Percentiles rank a stretch among this genome's conserved stretches.
Evolutionary conservation across 768 basidiomycete species (phyloP).

Genomic region (Kwoniella shandongensis): DNA sequence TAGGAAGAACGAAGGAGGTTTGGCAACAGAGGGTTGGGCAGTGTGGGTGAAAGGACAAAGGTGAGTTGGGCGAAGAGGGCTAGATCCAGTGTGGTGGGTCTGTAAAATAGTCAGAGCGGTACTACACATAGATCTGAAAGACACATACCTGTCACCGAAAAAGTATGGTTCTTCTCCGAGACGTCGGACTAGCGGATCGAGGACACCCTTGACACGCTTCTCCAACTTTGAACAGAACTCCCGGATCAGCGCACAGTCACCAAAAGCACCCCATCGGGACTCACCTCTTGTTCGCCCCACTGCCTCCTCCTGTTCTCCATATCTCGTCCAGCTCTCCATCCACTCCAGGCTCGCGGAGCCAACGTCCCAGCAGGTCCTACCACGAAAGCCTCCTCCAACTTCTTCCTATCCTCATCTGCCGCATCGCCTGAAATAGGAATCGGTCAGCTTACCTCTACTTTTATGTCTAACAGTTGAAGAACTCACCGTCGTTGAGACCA

Average conservation of each 20-base stretch:
- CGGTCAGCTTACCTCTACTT: no score
- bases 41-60: constrained; percentile 27
- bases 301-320: constrained; percentile 28
- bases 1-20: constrained; percentile 24
- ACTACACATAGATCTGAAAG: not conserved
- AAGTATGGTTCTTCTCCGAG: constrained; percentile 29
- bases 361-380: constrained; percentile 40
- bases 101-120: constrained; percentile 5
- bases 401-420: constrained; percentile 29
- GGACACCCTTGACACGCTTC: constrained; percentile 22
- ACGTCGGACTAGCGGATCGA: constrained; percentile 32
- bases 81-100: constrained; percentile 34
- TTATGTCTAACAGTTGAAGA: not conserved
- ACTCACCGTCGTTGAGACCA: constrained; percentile 32
- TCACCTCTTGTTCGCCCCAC: constrained; percentile 38
- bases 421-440: constrained; percentile 25
- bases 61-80: constrained; percentile 33
- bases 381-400: constrained; percentile 26
- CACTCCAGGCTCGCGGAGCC: constrained; percentile 40
- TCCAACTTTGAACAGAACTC: constrained; percentile 13
- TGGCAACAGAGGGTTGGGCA: constrained; percentile 35
- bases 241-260: not conserved
- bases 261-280: constrained; percentile 2
- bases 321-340: constrained; percentile 40
- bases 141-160: constrained; percentile 31